Evolutionary conservation across 1,284 basidiomycete genomes (phyloP).

Genomic region (Moesziomyces sp.): DNA sequence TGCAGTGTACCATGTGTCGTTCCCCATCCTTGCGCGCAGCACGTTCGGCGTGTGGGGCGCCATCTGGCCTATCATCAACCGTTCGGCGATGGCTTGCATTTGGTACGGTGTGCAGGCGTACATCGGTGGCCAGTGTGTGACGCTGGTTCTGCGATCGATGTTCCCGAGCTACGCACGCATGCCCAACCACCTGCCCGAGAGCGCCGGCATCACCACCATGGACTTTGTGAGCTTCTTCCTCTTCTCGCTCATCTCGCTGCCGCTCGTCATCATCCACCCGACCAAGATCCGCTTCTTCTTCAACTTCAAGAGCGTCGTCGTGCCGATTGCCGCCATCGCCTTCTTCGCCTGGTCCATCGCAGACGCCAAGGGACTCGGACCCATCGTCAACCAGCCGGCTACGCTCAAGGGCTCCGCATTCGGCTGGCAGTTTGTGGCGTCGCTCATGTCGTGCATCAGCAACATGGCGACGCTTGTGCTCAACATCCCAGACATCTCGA

Average conservation of each 20-base stretch:
- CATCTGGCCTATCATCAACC: slow-evolving; percentile 80
- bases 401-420: slow-evolving; percentile 77
- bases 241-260: slow-evolving; percentile 83
- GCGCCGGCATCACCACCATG: slow-evolving; percentile 76
- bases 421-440: slow-evolving; percentile 81
- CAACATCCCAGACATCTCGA: slow-evolving; percentile 58
- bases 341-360: slow-evolving; percentile 85
- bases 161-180: slow-evolving; percentile 74
- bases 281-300: slow-evolving; percentile 85
- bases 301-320: slow-evolving; percentile 79
- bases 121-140: slow-evolving; percentile 79
- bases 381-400: slow-evolving; percentile 78
- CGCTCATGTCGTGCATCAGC: slow-evolving; percentile 47
- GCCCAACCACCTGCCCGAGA: slow-evolving; percentile 77
- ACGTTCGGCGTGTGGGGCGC: slow-evolving; percentile 82
- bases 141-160: slow-evolving; percentile 77
- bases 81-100: slow-evolving; percentile 80
- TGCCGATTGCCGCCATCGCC: slow-evolving; percentile 71
- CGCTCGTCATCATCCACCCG: slow-evolving; percentile 82
- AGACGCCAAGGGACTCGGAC: slow-evolving; percentile 78
- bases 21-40: slow-evolving; percentile 79
- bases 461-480: slow-evolving; percentile 57
- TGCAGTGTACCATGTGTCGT: slow-evolving; percentile 73
- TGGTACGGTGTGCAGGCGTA: slow-evolving; percentile 62
- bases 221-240: slow-evolving; percentile 85